A percentile compares a stretch with the other conserved stretches of the same genome.
phyloP scores from a whole-genome alignment of 2,329 filamentous ascomycete species.

The Alternaria solani region DNA sequence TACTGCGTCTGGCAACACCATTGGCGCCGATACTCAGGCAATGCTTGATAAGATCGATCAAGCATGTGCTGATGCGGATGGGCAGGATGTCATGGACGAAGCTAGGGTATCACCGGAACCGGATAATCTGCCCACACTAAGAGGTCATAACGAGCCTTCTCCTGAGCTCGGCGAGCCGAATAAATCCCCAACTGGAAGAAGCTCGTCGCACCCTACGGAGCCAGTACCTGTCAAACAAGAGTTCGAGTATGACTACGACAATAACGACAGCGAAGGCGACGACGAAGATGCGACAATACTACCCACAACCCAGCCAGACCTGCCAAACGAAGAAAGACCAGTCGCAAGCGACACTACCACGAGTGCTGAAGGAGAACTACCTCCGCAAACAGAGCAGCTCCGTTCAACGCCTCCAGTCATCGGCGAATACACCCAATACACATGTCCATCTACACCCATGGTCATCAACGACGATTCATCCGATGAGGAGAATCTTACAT shows the following conservation, averaged over 20 bases:
- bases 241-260: slow-evolving; percentile 6
- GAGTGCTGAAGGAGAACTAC: not conserved
- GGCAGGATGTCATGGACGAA: not conserved
- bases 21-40: slow-evolving; percentile 39
- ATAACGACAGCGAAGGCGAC: slow-evolving; percentile 2
- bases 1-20: not conserved
- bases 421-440: slow-evolving; percentile 20
- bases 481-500: slow-evolving; percentile 18
- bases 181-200: not conserved
- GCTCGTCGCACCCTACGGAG: not conserved
- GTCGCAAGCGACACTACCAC: not conserved
- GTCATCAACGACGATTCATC: slow-evolving; percentile 33
- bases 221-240: slow-evolving; percentile 4
- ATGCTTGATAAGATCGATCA: slow-evolving; percentile 37
- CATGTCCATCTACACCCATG: slow-evolving; percentile 37
- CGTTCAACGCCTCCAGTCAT: slow-evolving; percentile 23
- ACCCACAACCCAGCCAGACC: not conserved
- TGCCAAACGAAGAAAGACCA: not conserved
- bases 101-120: slow-evolving; percentile 20
- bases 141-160: slow-evolving; percentile 15
- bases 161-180: slow-evolving; percentile 32
- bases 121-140: not conserved
- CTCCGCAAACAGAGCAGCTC: slow-evolving; percentile 8
- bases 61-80: slow-evolving; percentile 29
- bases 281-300: not conserved